Evolutionary conservation across 371 early-diverging fungal genomes (phyloP), one percentile per base, ranked within the genome.

Genomic region (Polyrhizophydium stewartii): DNA sequence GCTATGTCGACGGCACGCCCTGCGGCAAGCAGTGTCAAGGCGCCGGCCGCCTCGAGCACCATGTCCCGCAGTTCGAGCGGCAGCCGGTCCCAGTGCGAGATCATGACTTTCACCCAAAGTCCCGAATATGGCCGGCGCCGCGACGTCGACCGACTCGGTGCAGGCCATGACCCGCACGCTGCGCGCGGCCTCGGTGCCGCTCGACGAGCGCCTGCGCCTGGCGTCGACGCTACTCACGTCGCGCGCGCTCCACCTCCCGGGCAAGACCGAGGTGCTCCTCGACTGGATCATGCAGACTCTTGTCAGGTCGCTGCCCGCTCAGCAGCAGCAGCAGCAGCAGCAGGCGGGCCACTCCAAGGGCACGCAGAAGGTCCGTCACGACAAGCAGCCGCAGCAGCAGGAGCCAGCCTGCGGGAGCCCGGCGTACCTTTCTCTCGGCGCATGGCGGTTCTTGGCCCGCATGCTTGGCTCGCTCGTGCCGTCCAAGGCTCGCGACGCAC

Each of bases 191-290:
- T 5, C 6, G 3, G n/a, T 25, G 19, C 25, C 49, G 30, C 56
- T 28, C 13, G 19, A 5, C 28, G 43, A 24, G 33, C 52, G 37
- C 25, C 37, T 31, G 33, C 27, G 19, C 41, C 56, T 22, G 52
- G 53, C 6, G 2, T 31, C 2, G 40, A 33, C n/a, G 12, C 46
- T 33, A 3, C 21, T 1, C 55, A 16, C 16, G 30, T 53, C 53
- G 30, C 32, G 7, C 7, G 24, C 19, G 3, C 13, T 53, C 10
- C 25, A 32, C 25, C 3, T 66, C 25, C 67, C 67, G 3, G 58
- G 59, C 31, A 66, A 66, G 45, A 41, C 38, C 7, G 67, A 66
- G 27, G 53, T 66, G 22, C 45, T 66, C 3, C 58, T 66, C 25
- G 62, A 66, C 22, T 66, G 67, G 67, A 50, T 62, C 16, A 21